These are phyloP conservation scores for Penicillium nucicola DNA, from an alignment of 495 filamentous ascomycete species.

Conservation along the genomic window DNA sequence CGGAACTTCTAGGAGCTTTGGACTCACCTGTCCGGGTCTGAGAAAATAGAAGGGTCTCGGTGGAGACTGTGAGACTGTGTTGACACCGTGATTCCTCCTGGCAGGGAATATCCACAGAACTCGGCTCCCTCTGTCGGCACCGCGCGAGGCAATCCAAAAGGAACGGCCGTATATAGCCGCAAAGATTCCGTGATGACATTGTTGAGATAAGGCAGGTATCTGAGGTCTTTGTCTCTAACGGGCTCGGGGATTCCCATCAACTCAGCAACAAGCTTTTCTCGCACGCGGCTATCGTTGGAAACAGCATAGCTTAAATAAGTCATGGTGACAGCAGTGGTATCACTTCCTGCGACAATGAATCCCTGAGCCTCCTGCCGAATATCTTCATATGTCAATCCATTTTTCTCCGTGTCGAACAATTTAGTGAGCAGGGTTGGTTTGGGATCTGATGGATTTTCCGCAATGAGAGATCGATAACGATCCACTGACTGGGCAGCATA, in stretches of 20 bases:
- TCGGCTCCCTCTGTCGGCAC: constrained; percentile 26
- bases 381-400: constrained; percentile 35
- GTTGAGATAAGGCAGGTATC: constrained; percentile 38
- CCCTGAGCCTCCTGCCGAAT: constrained; percentile 38
- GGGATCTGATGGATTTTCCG: constrained; percentile 29
- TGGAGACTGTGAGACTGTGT: constrained; percentile 46
- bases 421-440: constrained; percentile 49
- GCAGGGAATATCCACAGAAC: constrained; percentile 28
- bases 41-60: constrained; percentile 27
- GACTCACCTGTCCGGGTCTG: constrained; percentile 26
- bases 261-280: constrained; percentile 39
- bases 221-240: constrained; percentile 33
- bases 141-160: constrained; percentile 39
- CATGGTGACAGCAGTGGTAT: constrained; percentile 46
- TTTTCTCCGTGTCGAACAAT: constrained; percentile 34
- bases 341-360: constrained; percentile 52
- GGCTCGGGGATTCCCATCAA: constrained; percentile 30
- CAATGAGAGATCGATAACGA: constrained; percentile 39
- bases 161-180: constrained; percentile 50
- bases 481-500: constrained; percentile 39
- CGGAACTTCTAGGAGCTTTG: neutral
- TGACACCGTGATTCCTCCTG: constrained; percentile 27
- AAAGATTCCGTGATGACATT: constrained; percentile 48
- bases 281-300: constrained; percentile 25
- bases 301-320: constrained; percentile 42